These are phyloP conservation scores for Suillus tomentosus DNA, from an alignment of 768 basidiomycete species.

Conservation along the genomic window DNA sequence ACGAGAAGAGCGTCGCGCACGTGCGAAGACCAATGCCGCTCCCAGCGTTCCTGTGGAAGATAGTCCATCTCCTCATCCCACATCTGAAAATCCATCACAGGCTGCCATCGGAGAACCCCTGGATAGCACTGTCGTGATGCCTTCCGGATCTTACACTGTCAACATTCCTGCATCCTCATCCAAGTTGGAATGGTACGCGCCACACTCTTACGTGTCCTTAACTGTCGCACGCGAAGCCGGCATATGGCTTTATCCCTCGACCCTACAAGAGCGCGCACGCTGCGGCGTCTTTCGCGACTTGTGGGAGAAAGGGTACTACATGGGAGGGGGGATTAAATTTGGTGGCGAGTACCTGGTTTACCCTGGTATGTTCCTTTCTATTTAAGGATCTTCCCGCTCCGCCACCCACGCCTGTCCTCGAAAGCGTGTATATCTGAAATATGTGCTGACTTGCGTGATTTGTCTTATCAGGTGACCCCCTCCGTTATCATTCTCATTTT, in stretches of 20 bases:
- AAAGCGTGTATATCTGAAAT: slow-evolving; percentile 10
- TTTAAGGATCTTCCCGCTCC: background rate
- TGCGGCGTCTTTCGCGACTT: slow-evolving; percentile 80
- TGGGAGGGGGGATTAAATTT: slow-evolving; percentile 91
- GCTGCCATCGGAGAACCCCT: slow-evolving; percentile 1
- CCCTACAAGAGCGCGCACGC: slow-evolving; percentile 64
- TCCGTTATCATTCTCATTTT: slow-evolving; percentile 97
- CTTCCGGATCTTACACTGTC: slow-evolving; percentile 48
- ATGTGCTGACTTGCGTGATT: slow-evolving; percentile 11
- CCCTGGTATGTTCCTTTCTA: slow-evolving; percentile 61
- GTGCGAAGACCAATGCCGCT: slow-evolving; percentile 14
- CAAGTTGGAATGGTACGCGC: slow-evolving; percentile 67
- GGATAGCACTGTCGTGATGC: slow-evolving; percentile 14
- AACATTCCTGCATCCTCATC: slow-evolving; percentile 67
- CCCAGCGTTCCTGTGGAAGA: slow-evolving; percentile 27
- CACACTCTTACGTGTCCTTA: slow-evolving; percentile 54
- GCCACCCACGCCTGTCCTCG: slow-evolving; percentile 4
- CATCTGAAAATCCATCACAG: slow-evolving; percentile 9
- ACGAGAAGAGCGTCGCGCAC: slow-evolving; percentile 54
- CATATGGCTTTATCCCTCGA: slow-evolving; percentile 77
- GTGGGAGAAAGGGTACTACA: slow-evolving; percentile 82
- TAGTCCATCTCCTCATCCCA: slow-evolving; percentile 11
- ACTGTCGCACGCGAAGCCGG: slow-evolving; percentile 62
- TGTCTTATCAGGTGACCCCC: slow-evolving; percentile 70
- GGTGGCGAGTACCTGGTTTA: slow-evolving; percentile 97